Evolutionary conservation across 257 asterid genomes (phyloP).

Genomic region (Primulina eburnea): DNA sequence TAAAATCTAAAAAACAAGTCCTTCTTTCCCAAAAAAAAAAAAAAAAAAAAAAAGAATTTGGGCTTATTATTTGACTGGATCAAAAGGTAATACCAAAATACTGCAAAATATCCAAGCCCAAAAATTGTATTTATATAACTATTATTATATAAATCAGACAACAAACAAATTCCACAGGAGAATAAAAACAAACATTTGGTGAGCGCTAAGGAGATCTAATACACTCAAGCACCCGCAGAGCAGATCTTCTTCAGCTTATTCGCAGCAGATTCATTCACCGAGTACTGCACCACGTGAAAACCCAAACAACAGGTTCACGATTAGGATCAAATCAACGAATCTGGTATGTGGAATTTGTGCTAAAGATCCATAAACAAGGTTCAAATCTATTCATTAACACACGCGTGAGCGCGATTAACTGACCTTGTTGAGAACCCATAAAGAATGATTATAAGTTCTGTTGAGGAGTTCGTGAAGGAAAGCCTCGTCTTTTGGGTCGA

Average conservation of each 20-base stretch:
- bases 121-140: not conserved
- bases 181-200: constrained; percentile 49
- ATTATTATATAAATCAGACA: not conserved
- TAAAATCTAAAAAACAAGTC: too few relatives aligned
- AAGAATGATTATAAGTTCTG: constrained; percentile 70
- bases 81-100: too few relatives aligned
- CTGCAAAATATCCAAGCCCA: constrained; percentile 4
- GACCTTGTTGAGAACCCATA: constrained; percentile 90
- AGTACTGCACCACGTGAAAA: constrained; percentile 46
- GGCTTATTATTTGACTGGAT: too few relatives aligned
- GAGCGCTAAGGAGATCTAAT: constrained; percentile 21
- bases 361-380: too few relatives aligned
- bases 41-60: too few relatives aligned
- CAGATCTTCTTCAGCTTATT: constrained; percentile 62
- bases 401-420: too few relatives aligned
- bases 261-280: constrained; percentile 71
- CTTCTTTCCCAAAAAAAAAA: too few relatives aligned
- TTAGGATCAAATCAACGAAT: too few relatives aligned
- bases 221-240: constrained; percentile 40
- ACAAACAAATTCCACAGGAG: constrained; percentile 28
- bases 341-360: too few relatives aligned
- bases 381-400: not conserved
- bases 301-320: not conserved
- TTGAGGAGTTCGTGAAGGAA: constrained; percentile 61
- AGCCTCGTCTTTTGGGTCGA: constrained; percentile 47